Evolutionary conservation across 1,284 basidiomycete species (phyloP), one percentile per base, ranked within the genome.

Genomic region (Sporisorium reilianum): DNA sequence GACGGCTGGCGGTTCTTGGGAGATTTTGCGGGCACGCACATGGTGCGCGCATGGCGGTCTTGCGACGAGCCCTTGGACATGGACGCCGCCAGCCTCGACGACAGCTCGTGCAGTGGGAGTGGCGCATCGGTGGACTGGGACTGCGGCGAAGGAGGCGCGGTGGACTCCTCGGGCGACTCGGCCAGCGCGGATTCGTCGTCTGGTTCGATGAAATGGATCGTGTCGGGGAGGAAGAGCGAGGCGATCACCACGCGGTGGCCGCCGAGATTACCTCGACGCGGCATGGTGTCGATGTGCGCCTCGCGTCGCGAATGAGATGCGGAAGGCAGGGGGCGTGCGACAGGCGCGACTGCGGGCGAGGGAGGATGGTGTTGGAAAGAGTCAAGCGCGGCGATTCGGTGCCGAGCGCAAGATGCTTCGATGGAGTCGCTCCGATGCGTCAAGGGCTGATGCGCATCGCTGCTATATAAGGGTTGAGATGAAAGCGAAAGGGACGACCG

Each of bases 221-320:
- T 83, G 44, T 79, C 72, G 5, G 81, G 81, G 11, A 83, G 59
- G 44, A 75, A 78, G 61, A 82, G 80, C 51, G 81, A 78, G 23
- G 78, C 81, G 59, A 83, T 80, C 46, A 83, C 76, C 49, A 83
- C 77, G 44, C 81, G 80, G 62, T 78, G 76, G 40, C 78, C 73
- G 46, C 73, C 73, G 28, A 75, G 59, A 23, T 72, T 66, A 30
- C 73, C 68, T 56, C 73, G 62, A n/a, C 68, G 64, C 26, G 73
- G 73, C 73, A 75, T 75, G n/a, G 32, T 60, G 46, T 34, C 18
- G 23, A 40, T 18, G 36, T 12, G n/a, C 6, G 20, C 20, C 49
- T 23, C n/a, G 18, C 3, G 36, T 38, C 36, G 22, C 11, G 20
- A 18, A 2, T 36, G 9, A 14, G 49, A 18, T 14, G 8, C 20